phyloP scores from a whole-genome alignment of 1,284 basidiomycete genomes.

The Cutaneotrichosporon dermatis region DNA sequence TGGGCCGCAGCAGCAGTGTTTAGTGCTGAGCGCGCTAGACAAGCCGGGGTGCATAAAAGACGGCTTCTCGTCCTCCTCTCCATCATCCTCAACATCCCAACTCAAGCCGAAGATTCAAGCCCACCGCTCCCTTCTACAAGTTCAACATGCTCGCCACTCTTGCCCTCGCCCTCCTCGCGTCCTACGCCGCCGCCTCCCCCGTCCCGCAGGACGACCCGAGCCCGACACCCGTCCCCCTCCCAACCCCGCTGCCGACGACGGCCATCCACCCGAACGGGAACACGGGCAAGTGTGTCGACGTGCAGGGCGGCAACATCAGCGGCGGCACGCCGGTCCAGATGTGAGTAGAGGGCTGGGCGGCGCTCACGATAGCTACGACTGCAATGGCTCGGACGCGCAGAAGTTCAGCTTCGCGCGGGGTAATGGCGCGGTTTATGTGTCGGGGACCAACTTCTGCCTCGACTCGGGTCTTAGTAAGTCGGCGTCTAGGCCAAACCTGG shows the following conservation, averaged over 20 bases:
- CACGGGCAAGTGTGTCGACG: constrained; percentile 32
- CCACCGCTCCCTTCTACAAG: no score
- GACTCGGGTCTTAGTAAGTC: constrained; percentile 14
- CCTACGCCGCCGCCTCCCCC: constrained; percentile 7
- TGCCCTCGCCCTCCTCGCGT: constrained; percentile 7
- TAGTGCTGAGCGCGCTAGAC: no score
- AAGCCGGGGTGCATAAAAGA: no score
- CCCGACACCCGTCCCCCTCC: constrained; percentile 5
- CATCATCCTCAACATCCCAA: not conserved
- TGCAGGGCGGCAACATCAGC: constrained; percentile 9
- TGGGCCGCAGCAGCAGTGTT: no score
- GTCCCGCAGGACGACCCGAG: constrained; percentile 6
- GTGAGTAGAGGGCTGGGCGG: not conserved
- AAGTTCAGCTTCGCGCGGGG: constrained; percentile 10
- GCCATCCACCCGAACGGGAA: constrained; percentile 35
- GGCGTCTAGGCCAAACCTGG: no score
- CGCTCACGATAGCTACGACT: constrained; percentile 15
- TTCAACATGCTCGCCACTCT: not conserved
- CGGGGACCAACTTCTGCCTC: constrained; percentile 29
- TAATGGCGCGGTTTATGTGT: constrained; percentile 2
- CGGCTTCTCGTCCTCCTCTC: no score
- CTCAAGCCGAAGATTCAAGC: not conserved
- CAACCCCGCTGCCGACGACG: constrained; percentile 11
- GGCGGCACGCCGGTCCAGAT: constrained; percentile 23
- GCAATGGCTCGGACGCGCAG: constrained; percentile 20